phyloP scores from a whole-genome alignment of 495 filamentous ascomycete genomes.

The Aspergillus ellipticus region DNA sequence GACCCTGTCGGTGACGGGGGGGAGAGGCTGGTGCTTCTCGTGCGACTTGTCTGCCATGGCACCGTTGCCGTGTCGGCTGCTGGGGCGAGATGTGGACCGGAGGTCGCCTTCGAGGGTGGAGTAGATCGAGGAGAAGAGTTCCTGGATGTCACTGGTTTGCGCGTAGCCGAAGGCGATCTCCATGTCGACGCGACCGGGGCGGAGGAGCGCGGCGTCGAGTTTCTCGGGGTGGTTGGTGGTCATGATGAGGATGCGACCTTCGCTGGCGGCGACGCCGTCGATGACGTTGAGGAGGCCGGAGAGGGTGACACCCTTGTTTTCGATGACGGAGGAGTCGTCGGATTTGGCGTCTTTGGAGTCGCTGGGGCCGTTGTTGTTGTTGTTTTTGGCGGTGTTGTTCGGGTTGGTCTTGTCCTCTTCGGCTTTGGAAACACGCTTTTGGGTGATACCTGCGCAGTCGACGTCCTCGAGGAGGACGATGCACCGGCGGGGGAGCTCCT shows the following conservation, averaged over 20 bases:
- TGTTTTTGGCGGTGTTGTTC: not conserved
- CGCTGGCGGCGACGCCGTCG: conserved; percentile 73
- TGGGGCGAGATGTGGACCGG: conserved; percentile 3
- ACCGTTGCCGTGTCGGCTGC: not conserved
- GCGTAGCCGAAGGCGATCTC: conserved; percentile 66
- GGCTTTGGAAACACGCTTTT: conserved; percentile 29
- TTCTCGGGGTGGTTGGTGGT: conserved; percentile 78
- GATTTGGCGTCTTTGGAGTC: not conserved
- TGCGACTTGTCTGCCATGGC: no score
- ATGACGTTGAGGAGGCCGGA: conserved; percentile 76
- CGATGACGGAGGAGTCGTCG: conserved; percentile 1
- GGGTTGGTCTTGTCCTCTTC: not conserved
- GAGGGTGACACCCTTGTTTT: conserved; percentile 49
- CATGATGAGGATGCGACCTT: conserved; percentile 80
- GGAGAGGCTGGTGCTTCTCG: conserved; percentile 2
- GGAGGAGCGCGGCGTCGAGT: conserved; percentile 71
- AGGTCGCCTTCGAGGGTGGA: conserved; percentile 30
- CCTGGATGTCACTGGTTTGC: conserved; percentile 54
- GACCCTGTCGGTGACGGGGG: conserved; percentile 23
- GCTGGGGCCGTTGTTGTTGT: not conserved
- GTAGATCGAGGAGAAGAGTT: conserved; percentile 74
- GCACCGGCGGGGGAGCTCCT: conserved; percentile 45
- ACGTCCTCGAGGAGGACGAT: conserved; percentile 50
- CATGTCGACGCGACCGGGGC: conserved; percentile 76
- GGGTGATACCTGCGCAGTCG: conserved; percentile 54